These are phyloP conservation scores for Coemansia sp. DNA, from an alignment of 192 early-diverging fungal genomes.

Conservation along the genomic window DNA sequence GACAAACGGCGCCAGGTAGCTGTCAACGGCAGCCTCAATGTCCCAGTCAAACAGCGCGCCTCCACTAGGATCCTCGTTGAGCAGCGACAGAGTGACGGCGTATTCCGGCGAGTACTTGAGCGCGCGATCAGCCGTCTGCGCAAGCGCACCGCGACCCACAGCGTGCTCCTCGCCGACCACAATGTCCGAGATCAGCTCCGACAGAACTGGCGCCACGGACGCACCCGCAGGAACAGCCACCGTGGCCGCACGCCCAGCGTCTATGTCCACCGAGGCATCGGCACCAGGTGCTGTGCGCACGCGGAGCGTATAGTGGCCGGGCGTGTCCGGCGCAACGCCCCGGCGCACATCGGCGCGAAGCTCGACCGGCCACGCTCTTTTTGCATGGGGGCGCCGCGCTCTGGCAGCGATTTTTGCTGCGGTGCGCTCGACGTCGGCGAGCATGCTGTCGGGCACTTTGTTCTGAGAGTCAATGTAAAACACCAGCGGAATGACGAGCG, in stretches of 20 bases:
- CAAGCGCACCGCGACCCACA: background rate
- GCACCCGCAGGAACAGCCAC: slow-evolving; percentile 4
- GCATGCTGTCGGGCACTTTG: background rate
- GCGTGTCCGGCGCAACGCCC: slow-evolving; percentile 7
- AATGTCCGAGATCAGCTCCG: slow-evolving; percentile 4
- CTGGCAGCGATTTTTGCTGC: slow-evolving; percentile 12
- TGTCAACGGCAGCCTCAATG: slow-evolving; percentile 64
- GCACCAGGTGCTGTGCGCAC: slow-evolving; percentile 1
- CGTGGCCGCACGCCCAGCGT: slow-evolving; percentile 1
- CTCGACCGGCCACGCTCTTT: slow-evolving; percentile 19
- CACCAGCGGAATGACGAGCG: slow-evolving; percentile 17
- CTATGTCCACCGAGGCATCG: background rate
- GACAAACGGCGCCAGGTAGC: slow-evolving; percentile 70
- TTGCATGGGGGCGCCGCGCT: slow-evolving; percentile 4
- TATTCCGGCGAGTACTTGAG: slow-evolving; percentile 86
- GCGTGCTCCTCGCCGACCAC: slow-evolving; percentile 27
- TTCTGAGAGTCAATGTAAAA: slow-evolving; percentile 32
- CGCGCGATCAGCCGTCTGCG: slow-evolving; percentile 45
- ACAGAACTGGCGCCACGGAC: background rate
- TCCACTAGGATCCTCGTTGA: slow-evolving; percentile 74
- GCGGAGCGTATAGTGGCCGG: slow-evolving; percentile 36
- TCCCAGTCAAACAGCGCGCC: slow-evolving; percentile 76
- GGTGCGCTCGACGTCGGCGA: background rate
- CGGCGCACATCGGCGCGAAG: slow-evolving; percentile 4
- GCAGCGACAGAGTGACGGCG: slow-evolving; percentile 79